Conservation (phyloP, 2,329 filamentous ascomycete species). For the Diaporthe caulivora region DNA sequence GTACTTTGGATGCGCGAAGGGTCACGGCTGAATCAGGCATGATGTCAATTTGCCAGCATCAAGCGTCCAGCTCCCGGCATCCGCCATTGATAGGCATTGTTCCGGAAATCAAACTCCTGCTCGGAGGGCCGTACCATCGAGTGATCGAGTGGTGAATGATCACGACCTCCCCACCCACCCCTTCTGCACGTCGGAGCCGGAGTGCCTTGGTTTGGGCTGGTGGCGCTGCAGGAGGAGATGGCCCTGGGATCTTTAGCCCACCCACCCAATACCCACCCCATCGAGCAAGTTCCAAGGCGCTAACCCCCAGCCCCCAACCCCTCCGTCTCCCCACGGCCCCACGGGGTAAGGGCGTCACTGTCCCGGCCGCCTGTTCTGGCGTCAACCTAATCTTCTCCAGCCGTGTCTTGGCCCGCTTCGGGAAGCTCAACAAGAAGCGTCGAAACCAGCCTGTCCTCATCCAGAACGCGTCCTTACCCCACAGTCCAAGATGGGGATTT, state of each 20-base stretch:
- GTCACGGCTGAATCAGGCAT: constrained; percentile 30
- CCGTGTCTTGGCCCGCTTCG: constrained; percentile 22
- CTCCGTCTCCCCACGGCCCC: constrained; percentile 25
- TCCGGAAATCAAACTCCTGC: neutral
- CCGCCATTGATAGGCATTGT: neutral
- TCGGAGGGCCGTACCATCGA: neutral
- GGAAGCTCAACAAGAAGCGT: constrained; percentile 12
- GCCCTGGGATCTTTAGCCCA: neutral
- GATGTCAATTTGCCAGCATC: constrained; percentile 25
- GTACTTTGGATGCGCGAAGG: constrained; percentile 4
- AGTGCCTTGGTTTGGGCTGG: neutral
- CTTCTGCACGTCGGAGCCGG: constrained; percentile 21
- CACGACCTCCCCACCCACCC: neutral
- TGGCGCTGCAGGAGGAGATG: neutral
- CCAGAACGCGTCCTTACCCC: constrained; percentile 15
- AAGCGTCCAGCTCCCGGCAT: neutral
- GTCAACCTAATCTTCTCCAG: constrained; percentile 31
- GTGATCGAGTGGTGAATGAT: neutral
- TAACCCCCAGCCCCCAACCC: constrained; percentile 23
- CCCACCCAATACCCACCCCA: neutral
- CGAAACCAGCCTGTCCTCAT: constrained; percentile 13
- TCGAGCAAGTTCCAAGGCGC: constrained; percentile 21
- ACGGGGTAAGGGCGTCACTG: constrained; percentile 20
- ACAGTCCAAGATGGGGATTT: constrained; percentile 17
- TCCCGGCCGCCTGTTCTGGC: constrained; percentile 31